Evolutionary conservation across 768 basidiomycete species (phyloP), one percentile per base, ranked within the genome.

Genomic region (Mycena epipterygia): DNA sequence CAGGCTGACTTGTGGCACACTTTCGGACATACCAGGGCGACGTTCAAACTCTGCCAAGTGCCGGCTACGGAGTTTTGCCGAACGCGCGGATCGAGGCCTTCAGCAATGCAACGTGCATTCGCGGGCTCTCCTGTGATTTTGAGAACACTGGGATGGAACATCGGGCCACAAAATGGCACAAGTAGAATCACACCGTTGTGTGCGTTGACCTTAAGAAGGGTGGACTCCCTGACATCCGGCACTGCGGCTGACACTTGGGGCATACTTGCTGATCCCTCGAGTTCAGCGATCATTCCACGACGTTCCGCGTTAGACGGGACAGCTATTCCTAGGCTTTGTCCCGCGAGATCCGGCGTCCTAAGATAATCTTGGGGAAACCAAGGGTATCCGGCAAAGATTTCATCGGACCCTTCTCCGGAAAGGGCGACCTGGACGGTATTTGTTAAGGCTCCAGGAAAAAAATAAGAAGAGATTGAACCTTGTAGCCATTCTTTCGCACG

Each of bases 401-500:
- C 64, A n/a, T 65, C 64, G 0, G 57, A 57, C 14, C 64, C 70
- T 23, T 71, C 63, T 12, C 64, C 64, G n/a, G n/a, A n/a, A n/a
- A n/a, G n/a, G n/a, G n/a, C n/a, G n/a, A n/a, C n/a, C n/a, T n/a
- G n/a, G n/a, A n/a, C 8, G 9, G 37, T 39, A 39, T 16, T 39
- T 9, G 16, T 39, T 16, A 39, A 39, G 9, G 37, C 9, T 39
- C 16, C 9, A 39, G 16, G 9, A 9, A 39, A 16, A 8, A 39
- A 39, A 16, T 8, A 39, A 39, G 21, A 13, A 44, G 6, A 44
- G 6, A 11, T 23, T 25, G 46, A 64, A 68, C 73, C 63, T 73
- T 75, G 61, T 44, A 75, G 7, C 74, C 74, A 1, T 48, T 46
- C 19, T 60, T 63, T 2, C 64, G 73, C n/a, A n/a, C n/a, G n/a